phyloP scores from a whole-genome alignment of 805 yeast genomes.

The Ogataea saltuana region DNA sequence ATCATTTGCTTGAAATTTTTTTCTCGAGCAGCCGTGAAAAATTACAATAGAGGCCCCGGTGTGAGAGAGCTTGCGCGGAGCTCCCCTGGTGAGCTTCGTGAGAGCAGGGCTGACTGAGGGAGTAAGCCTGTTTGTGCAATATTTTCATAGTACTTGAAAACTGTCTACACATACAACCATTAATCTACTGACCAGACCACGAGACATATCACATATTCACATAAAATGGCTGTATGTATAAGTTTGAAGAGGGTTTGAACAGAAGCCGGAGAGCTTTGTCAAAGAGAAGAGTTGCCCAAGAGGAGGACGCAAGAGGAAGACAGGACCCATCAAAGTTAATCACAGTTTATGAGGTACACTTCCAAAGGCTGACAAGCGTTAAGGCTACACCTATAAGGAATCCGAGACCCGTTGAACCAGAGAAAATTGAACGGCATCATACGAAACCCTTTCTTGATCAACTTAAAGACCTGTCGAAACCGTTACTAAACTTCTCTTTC shows the following conservation, averaged over 20 bases:
- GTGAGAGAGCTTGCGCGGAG: background rate
- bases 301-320: too few species aligned
- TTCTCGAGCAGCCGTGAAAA: constrained; percentile 2
- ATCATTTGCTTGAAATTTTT: background rate
- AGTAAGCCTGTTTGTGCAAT: constrained; percentile 4
- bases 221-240: constrained; percentile 33
- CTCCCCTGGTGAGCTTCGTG: constrained; percentile 1
- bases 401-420: too few species aligned
- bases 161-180: background rate
- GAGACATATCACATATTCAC: constrained; percentile 16
- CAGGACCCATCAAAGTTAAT: too few species aligned
- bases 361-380: too few species aligned
- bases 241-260: background rate
- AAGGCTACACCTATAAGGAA: too few species aligned
- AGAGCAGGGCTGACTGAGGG: too few species aligned
- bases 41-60: constrained; percentile 6
- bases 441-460: too few species aligned
- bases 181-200: background rate
- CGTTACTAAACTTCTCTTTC: too few species aligned
- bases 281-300: background rate
- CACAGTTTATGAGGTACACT: too few species aligned
- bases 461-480: too few species aligned
- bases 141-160: constrained; percentile 1
- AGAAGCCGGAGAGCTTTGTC: background rate
- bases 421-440: too few species aligned